These are phyloP conservation scores for Pseudofabraea citricarpa DNA, from an alignment of 2,329 filamentous ascomycete species.

Conservation along the genomic window DNA sequence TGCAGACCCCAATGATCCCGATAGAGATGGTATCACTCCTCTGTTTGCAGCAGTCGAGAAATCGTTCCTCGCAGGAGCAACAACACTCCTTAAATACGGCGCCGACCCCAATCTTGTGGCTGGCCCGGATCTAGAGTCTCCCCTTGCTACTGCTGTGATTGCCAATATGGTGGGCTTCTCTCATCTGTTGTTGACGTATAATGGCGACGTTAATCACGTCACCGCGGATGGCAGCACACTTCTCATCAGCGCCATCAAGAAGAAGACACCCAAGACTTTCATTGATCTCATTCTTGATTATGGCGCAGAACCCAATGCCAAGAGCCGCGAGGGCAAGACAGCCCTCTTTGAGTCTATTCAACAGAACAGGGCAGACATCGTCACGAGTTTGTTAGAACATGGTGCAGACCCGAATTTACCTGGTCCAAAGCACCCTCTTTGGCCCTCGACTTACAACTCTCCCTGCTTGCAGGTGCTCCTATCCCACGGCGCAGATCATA, in stretches of 20 bases:
- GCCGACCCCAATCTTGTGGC: slow-evolving; percentile 50
- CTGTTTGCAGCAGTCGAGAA: slow-evolving; percentile 46
- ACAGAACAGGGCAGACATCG: slow-evolving; percentile 49
- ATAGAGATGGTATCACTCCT: slow-evolving; percentile 45
- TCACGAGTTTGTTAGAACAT: slow-evolving; percentile 48
- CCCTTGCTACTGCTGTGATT: slow-evolving; percentile 45
- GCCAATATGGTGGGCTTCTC: slow-evolving; percentile 51
- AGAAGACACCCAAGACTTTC: slow-evolving; percentile 47
- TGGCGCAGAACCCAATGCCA: slow-evolving; percentile 51
- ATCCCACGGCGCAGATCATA: slow-evolving; percentile 51
- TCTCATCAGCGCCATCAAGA: slow-evolving; percentile 55
- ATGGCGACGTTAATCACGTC: slow-evolving; percentile 50
- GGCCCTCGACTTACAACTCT: slow-evolving; percentile 58
- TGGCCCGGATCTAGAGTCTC: slow-evolving; percentile 47
- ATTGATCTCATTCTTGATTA: slow-evolving; percentile 57
- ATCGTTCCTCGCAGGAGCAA: slow-evolving; percentile 51
- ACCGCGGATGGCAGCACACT: slow-evolving; percentile 55
- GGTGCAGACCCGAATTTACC: slow-evolving; percentile 64
- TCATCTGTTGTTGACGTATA: slow-evolving; percentile 56
- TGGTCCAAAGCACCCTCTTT: slow-evolving; percentile 64
- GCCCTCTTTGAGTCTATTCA: slow-evolving; percentile 59
- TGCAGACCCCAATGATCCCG: slow-evolving; percentile 48
- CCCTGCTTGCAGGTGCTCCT: slow-evolving; percentile 55
- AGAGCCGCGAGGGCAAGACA: slow-evolving; percentile 58
- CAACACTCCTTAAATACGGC: slow-evolving; percentile 59